phyloP scores from a whole-genome alignment of 495 filamentous ascomycete species.

The Pyrenula aspistea region DNA sequence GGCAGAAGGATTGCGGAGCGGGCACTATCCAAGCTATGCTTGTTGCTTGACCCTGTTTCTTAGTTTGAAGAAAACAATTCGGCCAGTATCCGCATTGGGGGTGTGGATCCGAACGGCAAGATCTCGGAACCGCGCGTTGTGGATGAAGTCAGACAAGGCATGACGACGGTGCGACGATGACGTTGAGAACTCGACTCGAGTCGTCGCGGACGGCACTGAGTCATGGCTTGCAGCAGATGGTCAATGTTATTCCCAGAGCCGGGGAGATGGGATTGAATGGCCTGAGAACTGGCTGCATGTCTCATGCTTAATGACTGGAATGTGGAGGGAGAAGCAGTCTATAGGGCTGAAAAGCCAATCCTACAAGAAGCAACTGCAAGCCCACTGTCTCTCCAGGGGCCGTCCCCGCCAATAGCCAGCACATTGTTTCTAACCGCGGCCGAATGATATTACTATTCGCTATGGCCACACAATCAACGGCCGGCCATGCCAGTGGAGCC shows the following conservation, averaged over 20 bases:
- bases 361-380: background rate
- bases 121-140: background rate
- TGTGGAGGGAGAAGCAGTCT: background rate
- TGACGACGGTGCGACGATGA: background rate
- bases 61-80: no score
- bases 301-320: background rate
- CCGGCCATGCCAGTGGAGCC: background rate
- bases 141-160: background rate
- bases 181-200: background rate
- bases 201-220: background rate
- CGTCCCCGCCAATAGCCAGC: no score
- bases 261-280: background rate
- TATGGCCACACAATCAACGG: background rate
- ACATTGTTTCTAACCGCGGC: background rate
- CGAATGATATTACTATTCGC: background rate
- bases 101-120: background rate
- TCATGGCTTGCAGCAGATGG: background rate
- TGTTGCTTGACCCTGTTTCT: no score
- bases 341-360: background rate
- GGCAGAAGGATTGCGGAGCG: no score
- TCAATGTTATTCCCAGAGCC: background rate
- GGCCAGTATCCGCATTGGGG: background rate
- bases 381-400: background rate
- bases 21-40: no score
- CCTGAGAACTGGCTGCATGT: background rate